Conservation (phyloP, 208 protist species). For the Leishmania turanica region DNA sequence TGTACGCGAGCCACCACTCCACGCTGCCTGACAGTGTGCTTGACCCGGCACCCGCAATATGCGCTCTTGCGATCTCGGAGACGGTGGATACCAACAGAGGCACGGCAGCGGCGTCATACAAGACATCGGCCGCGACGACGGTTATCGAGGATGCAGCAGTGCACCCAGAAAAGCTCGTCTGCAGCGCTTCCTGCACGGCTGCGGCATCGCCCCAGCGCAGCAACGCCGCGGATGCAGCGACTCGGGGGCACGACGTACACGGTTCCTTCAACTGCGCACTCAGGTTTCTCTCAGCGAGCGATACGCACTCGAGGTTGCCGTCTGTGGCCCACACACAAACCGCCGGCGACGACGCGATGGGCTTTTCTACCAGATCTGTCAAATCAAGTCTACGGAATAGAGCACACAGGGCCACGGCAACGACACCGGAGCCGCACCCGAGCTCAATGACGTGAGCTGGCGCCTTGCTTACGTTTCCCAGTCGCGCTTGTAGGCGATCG, state of each 20-base stretch:
- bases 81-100: slow-evolving; percentile 40
- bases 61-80: neutral
- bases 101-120: slow-evolving; percentile 36
- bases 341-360: no score
- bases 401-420: slow-evolving; percentile 31
- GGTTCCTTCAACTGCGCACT: slow-evolving; percentile 17
- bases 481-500: neutral
- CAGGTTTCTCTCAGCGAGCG: slow-evolving; percentile 27
- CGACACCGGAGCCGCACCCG: slow-evolving; percentile 37
- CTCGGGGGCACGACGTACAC: neutral
- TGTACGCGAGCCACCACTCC: slow-evolving; percentile 49
- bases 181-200: neutral
- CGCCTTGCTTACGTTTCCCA: neutral
- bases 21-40: neutral
- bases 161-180: neutral
- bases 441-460: slow-evolving; percentile 27
- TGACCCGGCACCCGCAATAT: neutral
- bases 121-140: slow-evolving; percentile 43
- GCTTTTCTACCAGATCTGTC: neutral
- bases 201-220: slow-evolving; percentile 27
- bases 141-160: neutral
- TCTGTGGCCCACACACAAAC: slow-evolving; percentile 32
- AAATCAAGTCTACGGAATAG: neutral
- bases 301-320: slow-evolving; percentile 40
- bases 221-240: slow-evolving; percentile 12